These are phyloP conservation scores for Cicer bijugum DNA, from an alignment of 306 rosid genomes.

Conservation along the genomic window DNA sequence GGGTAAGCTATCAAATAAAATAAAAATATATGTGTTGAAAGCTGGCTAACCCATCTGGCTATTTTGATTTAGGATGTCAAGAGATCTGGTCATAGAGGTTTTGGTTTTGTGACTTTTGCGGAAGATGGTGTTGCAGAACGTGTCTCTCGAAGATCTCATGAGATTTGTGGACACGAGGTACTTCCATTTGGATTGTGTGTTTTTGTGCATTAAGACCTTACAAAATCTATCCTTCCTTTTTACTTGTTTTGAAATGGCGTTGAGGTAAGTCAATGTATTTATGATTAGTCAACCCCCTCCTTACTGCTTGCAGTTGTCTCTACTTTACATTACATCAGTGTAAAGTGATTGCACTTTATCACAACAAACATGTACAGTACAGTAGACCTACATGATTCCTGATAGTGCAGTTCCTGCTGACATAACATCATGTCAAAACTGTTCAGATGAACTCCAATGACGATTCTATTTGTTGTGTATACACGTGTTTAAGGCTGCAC, in stretches of 20 bases:
- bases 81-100: conserved; percentile 93
- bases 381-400: conserved; percentile 19
- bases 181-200: conserved; percentile 30
- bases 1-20: conserved; percentile 56
- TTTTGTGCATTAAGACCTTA: not conserved
- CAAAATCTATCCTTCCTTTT: not conserved
- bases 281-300: not conserved
- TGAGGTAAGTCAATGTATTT: not conserved
- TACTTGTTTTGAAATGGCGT: not conserved
- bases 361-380: conserved; percentile 5
- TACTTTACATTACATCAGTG: conserved; percentile 21
- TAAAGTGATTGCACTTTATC: conserved; percentile 13
- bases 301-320: not conserved
- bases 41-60: conserved; percentile 31
- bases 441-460: conserved; percentile 6
- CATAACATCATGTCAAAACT: not conserved
- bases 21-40: conserved; percentile 4
- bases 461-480: conserved; percentile 15
- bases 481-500: not conserved
- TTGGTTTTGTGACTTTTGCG: conserved; percentile 94
- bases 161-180: conserved; percentile 92
- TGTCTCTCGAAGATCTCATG: conserved; percentile 89
- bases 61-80: conserved; percentile 72
- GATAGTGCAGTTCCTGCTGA: conserved; percentile 6
- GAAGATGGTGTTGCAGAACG: conserved; percentile 95